Evolutionary conservation across 1,284 basidiomycete genomes (phyloP).

Genomic region (Earliella scabrosa): DNA sequence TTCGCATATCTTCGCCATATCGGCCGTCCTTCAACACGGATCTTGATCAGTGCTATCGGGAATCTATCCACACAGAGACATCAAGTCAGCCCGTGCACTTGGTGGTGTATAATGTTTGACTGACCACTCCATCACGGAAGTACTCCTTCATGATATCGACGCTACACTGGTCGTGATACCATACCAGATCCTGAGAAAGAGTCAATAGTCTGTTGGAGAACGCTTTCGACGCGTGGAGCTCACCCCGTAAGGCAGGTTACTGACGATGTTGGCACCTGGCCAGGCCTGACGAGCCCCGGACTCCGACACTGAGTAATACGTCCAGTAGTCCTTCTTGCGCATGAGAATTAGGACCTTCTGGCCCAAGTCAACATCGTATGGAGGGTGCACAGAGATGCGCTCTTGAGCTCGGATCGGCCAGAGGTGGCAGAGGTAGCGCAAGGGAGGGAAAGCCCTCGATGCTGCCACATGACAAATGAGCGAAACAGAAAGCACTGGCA

Average conservation of each 20-base stretch:
- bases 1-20: no score
- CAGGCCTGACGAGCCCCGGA: neutral
- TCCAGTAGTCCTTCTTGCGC: neutral
- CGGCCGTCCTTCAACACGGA: no score
- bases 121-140: neutral
- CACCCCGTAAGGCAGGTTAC: neutral
- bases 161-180: no score
- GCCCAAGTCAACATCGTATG: neutral
- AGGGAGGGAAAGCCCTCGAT: constrained; percentile 5
- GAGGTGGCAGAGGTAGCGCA: constrained; percentile 6
- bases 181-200: no score
- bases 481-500: neutral
- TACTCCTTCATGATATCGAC: neutral
- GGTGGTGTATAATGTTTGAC: no score
- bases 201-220: no score
- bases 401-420: constrained; percentile 10
- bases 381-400: neutral
- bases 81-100: no score
- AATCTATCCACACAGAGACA: no score
- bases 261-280: neutral
- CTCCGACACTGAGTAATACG: neutral
- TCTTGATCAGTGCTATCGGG: no score
- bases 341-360: neutral
- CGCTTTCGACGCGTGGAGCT: neutral
- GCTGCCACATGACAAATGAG: no score